Percentiles rank a stretch among this genome's conserved stretches.
Evolutionary conservation across 768 basidiomycete species (phyloP).

Genomic region (Tylopilus rubrobrunneus): DNA sequence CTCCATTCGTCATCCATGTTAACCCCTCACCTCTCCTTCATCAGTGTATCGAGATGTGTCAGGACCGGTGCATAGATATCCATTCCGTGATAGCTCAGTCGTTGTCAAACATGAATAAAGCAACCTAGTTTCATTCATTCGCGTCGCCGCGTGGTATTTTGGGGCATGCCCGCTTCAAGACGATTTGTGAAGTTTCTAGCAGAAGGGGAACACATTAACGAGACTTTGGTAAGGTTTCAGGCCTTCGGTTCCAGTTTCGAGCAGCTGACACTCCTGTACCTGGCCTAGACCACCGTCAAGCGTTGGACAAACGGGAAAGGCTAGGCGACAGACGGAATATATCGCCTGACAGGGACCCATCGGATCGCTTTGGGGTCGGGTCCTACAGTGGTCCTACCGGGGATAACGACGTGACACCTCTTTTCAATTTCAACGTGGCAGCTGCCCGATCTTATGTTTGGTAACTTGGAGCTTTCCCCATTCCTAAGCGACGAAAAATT

Average conservation of each 20-base stretch:
- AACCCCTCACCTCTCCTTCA: background rate
- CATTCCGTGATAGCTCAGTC: slow-evolving; percentile 73
- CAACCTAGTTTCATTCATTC: slow-evolving; percentile 3
- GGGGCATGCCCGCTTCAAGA: no score
- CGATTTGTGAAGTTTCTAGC: no score
- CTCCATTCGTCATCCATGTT: background rate
- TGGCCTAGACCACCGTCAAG: no score
- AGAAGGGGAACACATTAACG: no score
- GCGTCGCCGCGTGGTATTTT: background rate
- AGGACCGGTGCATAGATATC: slow-evolving; percentile 68
- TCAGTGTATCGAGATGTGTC: slow-evolving; percentile 69
- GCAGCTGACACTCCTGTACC: no score
- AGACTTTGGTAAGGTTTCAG: no score
- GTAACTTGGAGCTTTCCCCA: background rate
- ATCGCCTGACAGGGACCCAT: no score
- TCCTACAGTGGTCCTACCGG: background rate
- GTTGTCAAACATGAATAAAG: slow-evolving; percentile 36
- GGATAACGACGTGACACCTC: background rate
- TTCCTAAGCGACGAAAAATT: background rate
- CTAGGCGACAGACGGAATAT: no score
- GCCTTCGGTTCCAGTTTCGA: no score
- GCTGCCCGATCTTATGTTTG: background rate
- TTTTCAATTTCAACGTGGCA: background rate
- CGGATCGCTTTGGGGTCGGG: background rate
- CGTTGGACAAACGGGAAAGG: no score